A percentile compares a stretch with the other conserved stretches of the same genome.
Conservation (phyloP, 345 rosid species). For the Erucastrum elatum region DNA sequence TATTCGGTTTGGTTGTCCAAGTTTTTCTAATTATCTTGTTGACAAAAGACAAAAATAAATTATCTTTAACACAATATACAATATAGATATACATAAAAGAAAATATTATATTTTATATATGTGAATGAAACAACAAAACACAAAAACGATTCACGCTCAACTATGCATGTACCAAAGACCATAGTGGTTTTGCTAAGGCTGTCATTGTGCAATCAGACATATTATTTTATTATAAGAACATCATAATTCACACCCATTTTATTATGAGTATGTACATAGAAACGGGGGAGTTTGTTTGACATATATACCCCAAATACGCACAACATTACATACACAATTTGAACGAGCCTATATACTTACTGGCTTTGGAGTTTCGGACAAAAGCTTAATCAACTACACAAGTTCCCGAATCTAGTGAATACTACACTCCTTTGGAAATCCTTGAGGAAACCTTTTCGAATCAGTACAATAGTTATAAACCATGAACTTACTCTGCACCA, state of each 20-base stretch:
- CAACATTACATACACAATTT: not conserved
- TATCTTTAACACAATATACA: not conserved
- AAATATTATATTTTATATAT: not conserved
- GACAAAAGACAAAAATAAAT: not conserved
- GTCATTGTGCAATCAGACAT: not conserved
- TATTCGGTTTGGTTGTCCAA: not conserved
- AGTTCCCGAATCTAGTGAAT: slow-evolving; percentile 14
- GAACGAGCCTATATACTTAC: not conserved
- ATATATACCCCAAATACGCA: not conserved
- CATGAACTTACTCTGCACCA: slow-evolving; percentile 50
- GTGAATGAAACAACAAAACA: not conserved
- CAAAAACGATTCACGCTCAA: not conserved
- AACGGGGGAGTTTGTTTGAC: slow-evolving; percentile 17
- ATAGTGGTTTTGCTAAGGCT: not conserved
- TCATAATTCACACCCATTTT: slow-evolving; percentile 14
- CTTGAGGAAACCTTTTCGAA: slow-evolving; percentile 45
- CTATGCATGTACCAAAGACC: not conserved
- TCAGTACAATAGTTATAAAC: slow-evolving; percentile 48
- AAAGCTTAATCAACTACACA: slow-evolving; percentile 1
- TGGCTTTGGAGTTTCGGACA: not conserved
- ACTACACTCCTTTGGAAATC: slow-evolving; percentile 43
- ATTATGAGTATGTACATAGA: slow-evolving; percentile 5
- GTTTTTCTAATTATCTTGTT: not conserved
- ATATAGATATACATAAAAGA: not conserved
- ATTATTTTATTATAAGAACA: not conserved